Base-by-base conservation (phyloP, 192 early-diverging fungal genomes). In the Backusella liffmaniae region DNA sequence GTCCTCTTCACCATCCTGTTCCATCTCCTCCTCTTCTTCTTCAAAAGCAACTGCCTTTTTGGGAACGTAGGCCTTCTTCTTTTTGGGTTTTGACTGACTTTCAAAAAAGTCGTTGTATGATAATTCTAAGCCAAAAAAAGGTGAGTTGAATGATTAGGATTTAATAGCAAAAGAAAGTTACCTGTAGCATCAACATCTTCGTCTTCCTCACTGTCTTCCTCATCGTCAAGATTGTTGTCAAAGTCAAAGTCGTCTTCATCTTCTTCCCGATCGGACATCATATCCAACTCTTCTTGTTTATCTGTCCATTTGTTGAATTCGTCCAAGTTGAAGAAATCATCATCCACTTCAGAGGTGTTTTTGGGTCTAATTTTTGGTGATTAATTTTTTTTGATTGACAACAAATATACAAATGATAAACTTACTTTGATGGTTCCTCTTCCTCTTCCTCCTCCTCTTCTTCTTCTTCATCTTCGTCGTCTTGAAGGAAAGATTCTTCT, bases 251-350 rank as follows among this genome's bases (percentile, higher is more conserved):
- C 93, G 62, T 91, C 86, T 13, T 90, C 88, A 1, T 90, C 86
- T 15, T 89, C 67, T 76, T 87, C 86, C 49, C 72, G 81, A 75
- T 89, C 88, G 32, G 88, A 86, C 36, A 84, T 56, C 76, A 87
- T 88, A 29, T 88, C 88, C 34, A 85, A 80, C 32, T 86, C 83
- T 76, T 96, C 92, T 32, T 83, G 73, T 32, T 84, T 81, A 80
- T 95, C 93, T 21, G 91, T 90, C 76, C 85, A 81, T 70, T 95
- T 92, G 18, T 95, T 96, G 87, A 98, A 98, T 75, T 85, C 81
- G 35, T 95, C 94, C 87, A 98, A 88, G 73, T 97, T 94, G 79
- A 99, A 99, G 78, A 98, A 98, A 18, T 96, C 92, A 82, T 99
- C 96, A 77, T 97, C 96, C 0, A 99, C 83, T 66, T 91, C 89